phyloP scores from a whole-genome alignment of 164 flowering plant species.

The Nymphaea thermarum region DNA sequence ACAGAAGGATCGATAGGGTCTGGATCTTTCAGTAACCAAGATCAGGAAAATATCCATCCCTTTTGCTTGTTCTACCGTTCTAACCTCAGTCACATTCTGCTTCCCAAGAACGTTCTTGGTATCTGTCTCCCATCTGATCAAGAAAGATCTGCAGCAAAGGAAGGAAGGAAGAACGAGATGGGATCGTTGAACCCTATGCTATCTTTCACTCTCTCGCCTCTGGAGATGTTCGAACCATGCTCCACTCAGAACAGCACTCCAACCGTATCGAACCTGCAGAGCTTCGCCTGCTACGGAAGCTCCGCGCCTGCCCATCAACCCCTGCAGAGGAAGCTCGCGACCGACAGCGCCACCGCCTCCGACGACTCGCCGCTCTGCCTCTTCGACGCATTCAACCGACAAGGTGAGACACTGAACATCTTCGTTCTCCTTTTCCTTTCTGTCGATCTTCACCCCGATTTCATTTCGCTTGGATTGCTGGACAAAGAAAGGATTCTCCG shows the following conservation, averaged over 20 bases:
- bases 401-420: background rate
- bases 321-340: background rate
- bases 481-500: background rate
- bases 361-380: background rate
- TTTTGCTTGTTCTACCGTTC: background rate
- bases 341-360: background rate
- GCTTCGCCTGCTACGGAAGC: background rate
- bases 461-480: no score
- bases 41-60: background rate
- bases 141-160: background rate
- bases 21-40: background rate
- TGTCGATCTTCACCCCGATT: no score
- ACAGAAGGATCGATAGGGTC: background rate
- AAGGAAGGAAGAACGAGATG: background rate
- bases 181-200: background rate
- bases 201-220: background rate
- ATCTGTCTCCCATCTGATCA: no score
- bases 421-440: background rate
- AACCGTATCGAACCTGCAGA: background rate
- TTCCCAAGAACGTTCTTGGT: background rate
- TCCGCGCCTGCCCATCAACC: background rate
- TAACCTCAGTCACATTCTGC: background rate
- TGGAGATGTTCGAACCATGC: background rate
- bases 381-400: background rate
- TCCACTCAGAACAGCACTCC: background rate